Base-by-base conservation (phyloP, 2,329 filamentous ascomycete species). In the Penicillium sclerotiorum region DNA sequence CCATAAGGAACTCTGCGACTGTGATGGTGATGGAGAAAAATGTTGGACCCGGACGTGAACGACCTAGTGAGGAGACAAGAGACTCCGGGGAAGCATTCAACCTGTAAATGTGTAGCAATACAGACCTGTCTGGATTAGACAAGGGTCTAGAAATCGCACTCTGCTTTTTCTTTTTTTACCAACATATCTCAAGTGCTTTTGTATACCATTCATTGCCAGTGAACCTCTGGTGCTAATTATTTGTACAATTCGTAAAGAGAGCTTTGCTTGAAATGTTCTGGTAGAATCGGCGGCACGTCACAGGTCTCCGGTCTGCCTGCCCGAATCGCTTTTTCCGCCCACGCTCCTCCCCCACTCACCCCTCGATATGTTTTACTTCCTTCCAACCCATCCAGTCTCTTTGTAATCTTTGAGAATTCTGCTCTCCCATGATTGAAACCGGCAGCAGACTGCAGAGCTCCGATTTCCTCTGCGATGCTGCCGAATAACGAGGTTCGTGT, bases 91-190 rank as follows among this genome's bases (percentile, higher is more conserved):
- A 35, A 51, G 52, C 53, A 56, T 61, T 55, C 56, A 58, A 60
- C 57, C 57, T 63, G 65, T 61, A 68, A 57, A 58, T 67, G 58
- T 72, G 67, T 72, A 71, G 66, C 68, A 68, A 67, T 68, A 68
- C 62, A 58, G 58, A 61, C 61, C 60, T 62, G 60, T 58, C 55
- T 60, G 57, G 55, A 55, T 56, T 62, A 56, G 64, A 62, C 61
- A 62, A n/a, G 58, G 62, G 57, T 45, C 51, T 55, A 59, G 52
- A 59, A 64, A 62, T 56, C 53, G 49, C 55, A 56, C 56, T 53
- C 45, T 49, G 47, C 53, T 55, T 55, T 60, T 58, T 60, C 54
- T 33, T 5, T 35, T 50, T 60, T 47, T 37, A n/a, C n/a, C n/a
- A n/a, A n/a, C n/a, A 13, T 50, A 41, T 51, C 47, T 23, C 44